A percentile compares a stretch with the other conserved stretches of the same genome.
These are phyloP conservation scores for Paradendryphiella salina DNA, from an alignment of 2,329 filamentous ascomycete species.

Conservation along the genomic window DNA sequence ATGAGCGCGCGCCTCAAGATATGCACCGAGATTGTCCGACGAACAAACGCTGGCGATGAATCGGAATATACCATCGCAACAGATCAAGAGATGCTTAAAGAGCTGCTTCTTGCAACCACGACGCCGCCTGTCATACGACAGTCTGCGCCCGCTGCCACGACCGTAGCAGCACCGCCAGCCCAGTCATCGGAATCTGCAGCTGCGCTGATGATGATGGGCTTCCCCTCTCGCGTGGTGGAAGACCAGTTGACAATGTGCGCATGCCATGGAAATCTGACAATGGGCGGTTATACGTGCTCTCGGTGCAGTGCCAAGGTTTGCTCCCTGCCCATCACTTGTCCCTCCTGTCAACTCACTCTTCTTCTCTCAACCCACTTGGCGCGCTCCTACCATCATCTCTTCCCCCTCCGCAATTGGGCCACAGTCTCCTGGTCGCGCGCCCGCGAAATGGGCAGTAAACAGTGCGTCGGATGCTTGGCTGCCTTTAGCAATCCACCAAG, in stretches of 20 bases:
- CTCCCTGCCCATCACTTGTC: conserved; percentile 85
- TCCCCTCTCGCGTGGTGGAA: conserved; percentile 82
- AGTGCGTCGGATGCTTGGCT: conserved; percentile 78
- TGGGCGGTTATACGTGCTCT: conserved; percentile 89
- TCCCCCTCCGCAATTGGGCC: conserved; percentile 75
- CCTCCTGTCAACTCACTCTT: conserved; percentile 85
- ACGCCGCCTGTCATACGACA: conserved; percentile 84
- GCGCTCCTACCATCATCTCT: conserved; percentile 47
- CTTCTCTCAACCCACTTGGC: conserved; percentile 75
- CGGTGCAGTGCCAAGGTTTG: conserved; percentile 89
- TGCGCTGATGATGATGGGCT: conserved; percentile 93
- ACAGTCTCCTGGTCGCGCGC: conserved; percentile 85
- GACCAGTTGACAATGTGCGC: conserved; percentile 77
- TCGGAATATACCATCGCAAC: conserved; percentile 80
- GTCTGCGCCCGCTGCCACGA: conserved; percentile 39
- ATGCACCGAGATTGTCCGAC: conserved; percentile 83
- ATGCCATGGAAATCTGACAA: conserved; percentile 80
- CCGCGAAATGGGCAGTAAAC: conserved; percentile 46
- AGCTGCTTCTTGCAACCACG: conserved; percentile 85
- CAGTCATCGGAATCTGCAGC: conserved; percentile 48
- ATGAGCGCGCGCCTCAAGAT: conserved; percentile 90
- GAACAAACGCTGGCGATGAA: conserved; percentile 80
- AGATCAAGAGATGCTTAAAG: conserved; percentile 83
- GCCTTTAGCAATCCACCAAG: conserved; percentile 62
- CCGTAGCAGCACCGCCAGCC: conserved; percentile 35